phyloP scores from a whole-genome alignment of 2,329 filamentous ascomycete species.

The Colletotrichum shisoi region DNA sequence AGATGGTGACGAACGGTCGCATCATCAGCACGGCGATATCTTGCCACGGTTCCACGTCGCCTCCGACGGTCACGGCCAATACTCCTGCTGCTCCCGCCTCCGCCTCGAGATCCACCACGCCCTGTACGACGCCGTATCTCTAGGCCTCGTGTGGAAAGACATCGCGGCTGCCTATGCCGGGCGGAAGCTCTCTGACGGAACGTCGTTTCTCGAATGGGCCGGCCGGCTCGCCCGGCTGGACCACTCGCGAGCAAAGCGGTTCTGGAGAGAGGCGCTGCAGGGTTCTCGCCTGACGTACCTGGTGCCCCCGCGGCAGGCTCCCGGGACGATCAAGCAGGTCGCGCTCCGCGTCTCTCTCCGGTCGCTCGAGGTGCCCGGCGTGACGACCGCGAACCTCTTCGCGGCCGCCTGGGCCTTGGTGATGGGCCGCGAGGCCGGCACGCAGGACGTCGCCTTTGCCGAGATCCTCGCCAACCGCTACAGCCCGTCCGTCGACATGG shows the following conservation, averaged over 20 bases:
- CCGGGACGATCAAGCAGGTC: neutral
- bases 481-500: neutral
- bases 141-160: constrained; percentile 3
- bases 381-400: constrained; percentile 9
- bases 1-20: neutral
- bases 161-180: neutral
- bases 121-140: constrained; percentile 8
- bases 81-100: neutral
- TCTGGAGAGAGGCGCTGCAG: neutral
- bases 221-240: neutral
- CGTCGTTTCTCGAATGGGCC: constrained; percentile 7
- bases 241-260: neutral
- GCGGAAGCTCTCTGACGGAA: neutral
- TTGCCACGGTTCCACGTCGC: constrained; percentile 4
- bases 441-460: constrained; percentile 9
- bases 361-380: neutral
- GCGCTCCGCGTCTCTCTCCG: neutral
- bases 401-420: constrained; percentile 14
- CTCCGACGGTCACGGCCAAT: neutral
- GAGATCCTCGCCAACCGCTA: constrained; percentile 16
- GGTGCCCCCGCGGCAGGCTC: neutral
- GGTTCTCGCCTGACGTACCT: constrained; percentile 9
- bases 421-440: constrained; percentile 6
- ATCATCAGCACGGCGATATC: constrained; percentile 3
- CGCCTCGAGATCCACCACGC: constrained; percentile 15